Base-by-base conservation (phyloP, 345 rosid genomes). In the Isatis tinctoria region DNA sequence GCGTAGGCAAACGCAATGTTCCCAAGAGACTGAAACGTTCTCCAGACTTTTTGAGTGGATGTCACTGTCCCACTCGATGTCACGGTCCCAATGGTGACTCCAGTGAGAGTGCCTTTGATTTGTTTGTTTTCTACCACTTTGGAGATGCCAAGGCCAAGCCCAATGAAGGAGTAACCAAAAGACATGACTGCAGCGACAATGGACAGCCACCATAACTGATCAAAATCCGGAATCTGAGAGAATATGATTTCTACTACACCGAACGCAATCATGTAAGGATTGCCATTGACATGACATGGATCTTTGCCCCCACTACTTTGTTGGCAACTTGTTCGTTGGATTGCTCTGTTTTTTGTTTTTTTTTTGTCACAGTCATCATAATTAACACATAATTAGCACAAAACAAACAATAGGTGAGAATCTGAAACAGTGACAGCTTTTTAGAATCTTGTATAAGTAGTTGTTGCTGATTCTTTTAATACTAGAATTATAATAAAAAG, bases 1-100 rank as follows among this genome's bases (percentile, higher is more conserved):
- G 97, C 88, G 65, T 94, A 94, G 11, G 98, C 98, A 35, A 94
- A 94, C 22, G 98, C 96, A 24, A 94, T 85, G 83, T 88, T 86
- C 1, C 98, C 98, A 9, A 94, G 96, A 18, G 98, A 93, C 33
- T 88, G 98, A 82, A 91, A 91, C 49, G 90, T 91, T 54, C 78
- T 78, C 97, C 98, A 94, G n/a, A 88, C 78, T 76, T 94, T 94
- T 27, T 90, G 76, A 1, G 89, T 69, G 27, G 77, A 79, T 11
- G 92, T 84, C 2, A 91, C 87, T 10, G 79, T 35, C 28, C 80
- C 85, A 61, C 10, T 67, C 32, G 76, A 77, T 9, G 90, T 83
- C 1, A 90, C 87, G 6, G 78, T 39, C 39, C 82, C 86, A 66
- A 78, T 8, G n/a, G 78, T 84, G n/a, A 94, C 75, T 39, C 97